Base-by-base conservation (phyloP, 257 asterid genomes). In the Oldenlandia corymbosa region DNA sequence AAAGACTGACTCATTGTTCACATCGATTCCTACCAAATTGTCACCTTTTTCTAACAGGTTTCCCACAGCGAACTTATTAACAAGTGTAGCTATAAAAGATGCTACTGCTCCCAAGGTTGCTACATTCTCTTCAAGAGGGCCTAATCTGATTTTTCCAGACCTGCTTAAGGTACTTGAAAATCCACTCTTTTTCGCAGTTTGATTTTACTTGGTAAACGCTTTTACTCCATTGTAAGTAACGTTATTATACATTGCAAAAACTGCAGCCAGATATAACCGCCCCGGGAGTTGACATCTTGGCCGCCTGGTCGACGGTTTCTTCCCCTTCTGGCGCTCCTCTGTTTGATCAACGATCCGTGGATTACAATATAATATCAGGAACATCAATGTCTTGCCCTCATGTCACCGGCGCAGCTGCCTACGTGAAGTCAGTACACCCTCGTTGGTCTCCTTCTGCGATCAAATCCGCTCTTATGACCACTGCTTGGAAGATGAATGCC, bases 191-290 rank as follows among this genome's bases (percentile, higher is more conserved):
- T 53, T 4, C 21, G n/a, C 16, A 24, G 13, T 10, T 3, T 0
- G 7, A 30, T 10, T 3, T 5, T 53, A 53, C 11, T 20, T 53
- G 31, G 23, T n/a, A 7, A 50, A 50, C 8, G 24, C 17, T 14
- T 21, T 53, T 53, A 11, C 4, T 53, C 8, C 59, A 7, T 21
- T 5, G 4, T 53, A 17, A 21, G 23, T n/a, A 1, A 11, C 6
- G 4, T 17, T 16, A 20, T 26, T 31, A 5, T 26, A 30, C 20
- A 56, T 59, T 59, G 64, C 16, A 30, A 16, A 8, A 59, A 32
- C 37, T 11, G 21, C 31, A 64, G 68, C 59, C 68, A 4, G 68
- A 49, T 50, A 64, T 64, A 47, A 48, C 58, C 30, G 68, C 68
- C 4, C 59, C 59, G 8, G 68, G 68, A 9, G 46, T 64, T 28